Percentiles rank a stretch among this genome's conserved stretches.
These are phyloP conservation scores for Coemansia sp. DNA, from an alignment of 192 early-diverging fungal genomes.

Conservation along the genomic window DNA sequence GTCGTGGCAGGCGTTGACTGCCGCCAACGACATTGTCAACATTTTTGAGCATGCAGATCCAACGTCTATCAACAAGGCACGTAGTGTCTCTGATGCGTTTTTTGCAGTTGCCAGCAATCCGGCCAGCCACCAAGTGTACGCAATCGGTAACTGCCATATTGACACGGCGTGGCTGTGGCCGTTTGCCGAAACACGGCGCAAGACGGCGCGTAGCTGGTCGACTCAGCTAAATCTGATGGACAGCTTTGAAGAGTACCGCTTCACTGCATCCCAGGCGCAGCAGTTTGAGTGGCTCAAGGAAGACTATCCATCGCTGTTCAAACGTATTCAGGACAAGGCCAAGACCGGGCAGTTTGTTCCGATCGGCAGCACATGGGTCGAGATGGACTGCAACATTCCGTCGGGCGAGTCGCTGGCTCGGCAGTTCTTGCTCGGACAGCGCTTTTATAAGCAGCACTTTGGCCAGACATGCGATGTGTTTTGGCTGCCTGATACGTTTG, in stretches of 20 bases:
- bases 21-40: constrained; percentile 81
- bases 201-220: constrained; percentile 81
- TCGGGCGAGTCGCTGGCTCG: constrained; percentile 91
- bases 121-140: constrained; percentile 71
- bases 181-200: constrained; percentile 95
- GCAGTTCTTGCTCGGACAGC: constrained; percentile 92
- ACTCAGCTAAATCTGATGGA: constrained; percentile 82
- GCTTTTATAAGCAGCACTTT: constrained; percentile 82
- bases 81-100: constrained; percentile 60
- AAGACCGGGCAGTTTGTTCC: constrained; percentile 81
- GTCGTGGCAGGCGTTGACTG: constrained; percentile 73
- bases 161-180: constrained; percentile 97
- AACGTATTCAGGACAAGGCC: constrained; percentile 67
- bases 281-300: constrained; percentile 91
- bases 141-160: constrained; percentile 92
- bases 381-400: constrained; percentile 98
- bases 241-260: constrained; percentile 81
- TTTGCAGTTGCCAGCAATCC: constrained; percentile 61
- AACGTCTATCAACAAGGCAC: constrained; percentile 44
- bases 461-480: constrained; percentile 70
- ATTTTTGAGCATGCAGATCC: constrained; percentile 46
- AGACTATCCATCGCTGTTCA: constrained; percentile 80
- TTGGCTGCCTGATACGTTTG: constrained; percentile 96
- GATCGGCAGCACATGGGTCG: constrained; percentile 95
- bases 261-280: constrained; percentile 96